Conservation (phyloP, 768 basidiomycete genomes). For the Termitomyces sp. region DNA sequence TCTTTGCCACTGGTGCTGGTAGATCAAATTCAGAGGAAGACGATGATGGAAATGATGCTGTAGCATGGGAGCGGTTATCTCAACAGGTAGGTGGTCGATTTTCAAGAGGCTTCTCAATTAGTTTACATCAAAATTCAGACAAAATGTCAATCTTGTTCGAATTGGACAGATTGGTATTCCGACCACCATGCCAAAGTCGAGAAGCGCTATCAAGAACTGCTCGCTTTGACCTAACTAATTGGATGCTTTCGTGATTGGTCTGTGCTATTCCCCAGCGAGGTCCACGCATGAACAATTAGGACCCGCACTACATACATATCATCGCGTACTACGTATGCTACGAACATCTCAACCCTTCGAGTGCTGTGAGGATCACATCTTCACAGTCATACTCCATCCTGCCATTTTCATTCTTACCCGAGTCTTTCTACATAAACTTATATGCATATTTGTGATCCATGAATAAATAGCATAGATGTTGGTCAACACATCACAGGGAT, state of each 20-base stretch:
- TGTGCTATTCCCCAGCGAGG: too few relatives aligned
- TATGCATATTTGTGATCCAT: too few relatives aligned
- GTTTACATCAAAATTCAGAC: constrained; percentile 23
- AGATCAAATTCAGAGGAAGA: constrained; percentile 23
- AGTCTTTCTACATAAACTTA: too few relatives aligned
- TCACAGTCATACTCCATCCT: too few relatives aligned
- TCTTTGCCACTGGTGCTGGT: constrained; percentile 50
- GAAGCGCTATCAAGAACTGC: constrained; percentile 32
- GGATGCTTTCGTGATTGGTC: not conserved
- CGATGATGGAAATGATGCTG: constrained; percentile 35
- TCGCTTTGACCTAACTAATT: constrained; percentile 1
- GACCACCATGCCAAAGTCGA: constrained; percentile 38
- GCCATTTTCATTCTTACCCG: too few relatives aligned
- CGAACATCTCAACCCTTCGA: not conserved
- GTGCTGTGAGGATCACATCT: not conserved
- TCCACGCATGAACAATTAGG: too few relatives aligned
- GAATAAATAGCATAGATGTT: too few relatives aligned
- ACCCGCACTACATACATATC: too few relatives aligned
- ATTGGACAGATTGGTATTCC: constrained; percentile 53
- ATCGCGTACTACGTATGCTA: not conserved
- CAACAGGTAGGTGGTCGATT: constrained; percentile 34
- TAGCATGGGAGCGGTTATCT: constrained; percentile 51
- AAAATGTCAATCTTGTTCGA: constrained; percentile 34
- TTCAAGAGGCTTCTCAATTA: not conserved
- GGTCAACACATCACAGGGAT: too few relatives aligned